These are phyloP conservation scores for Lepidium sativum DNA, from an alignment of 345 rosid species.

Conservation along the genomic window DNA sequence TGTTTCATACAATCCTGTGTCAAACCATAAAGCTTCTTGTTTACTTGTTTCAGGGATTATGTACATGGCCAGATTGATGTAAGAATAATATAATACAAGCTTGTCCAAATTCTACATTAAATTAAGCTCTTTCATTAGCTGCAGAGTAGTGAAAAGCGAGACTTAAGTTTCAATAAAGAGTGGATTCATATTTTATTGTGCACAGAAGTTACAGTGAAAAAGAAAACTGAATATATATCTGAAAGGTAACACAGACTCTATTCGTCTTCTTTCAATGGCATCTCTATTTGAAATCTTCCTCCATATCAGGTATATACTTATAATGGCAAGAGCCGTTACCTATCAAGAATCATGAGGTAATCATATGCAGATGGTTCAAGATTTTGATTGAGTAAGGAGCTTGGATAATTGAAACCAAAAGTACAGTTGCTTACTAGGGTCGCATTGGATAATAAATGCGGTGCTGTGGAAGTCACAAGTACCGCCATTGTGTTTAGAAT, in stretches of 20 bases:
- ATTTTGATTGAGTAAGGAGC: no score
- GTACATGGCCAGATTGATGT: neutral
- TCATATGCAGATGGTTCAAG: neutral
- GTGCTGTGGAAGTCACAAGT: slow-evolving; percentile 52
- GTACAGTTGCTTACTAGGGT: slow-evolving; percentile 45
- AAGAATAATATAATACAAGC: neutral
- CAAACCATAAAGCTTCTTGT: neutral
- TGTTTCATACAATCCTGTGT: neutral
- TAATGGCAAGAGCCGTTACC: slow-evolving; percentile 39
- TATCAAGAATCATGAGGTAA: slow-evolving; percentile 15
- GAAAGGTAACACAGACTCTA: no score
- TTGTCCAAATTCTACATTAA: neutral
- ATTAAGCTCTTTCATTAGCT: neutral
- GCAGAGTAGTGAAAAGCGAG: neutral
- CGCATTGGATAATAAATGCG: slow-evolving; percentile 42
- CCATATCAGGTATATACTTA: slow-evolving; percentile 28
- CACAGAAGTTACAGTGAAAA: neutral
- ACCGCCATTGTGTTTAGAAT: slow-evolving; percentile 40
- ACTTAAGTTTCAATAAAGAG: neutral
- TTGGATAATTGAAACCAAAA: neutral
- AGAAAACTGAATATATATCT: no score
- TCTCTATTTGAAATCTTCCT: neutral
- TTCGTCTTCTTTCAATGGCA: neutral
- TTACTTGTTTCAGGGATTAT: neutral
- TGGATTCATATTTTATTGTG: neutral